Evolutionary conservation across 306 rosid species (phyloP), one percentile per base, ranked within the genome.

Genomic region (Cicer cuneatum): DNA sequence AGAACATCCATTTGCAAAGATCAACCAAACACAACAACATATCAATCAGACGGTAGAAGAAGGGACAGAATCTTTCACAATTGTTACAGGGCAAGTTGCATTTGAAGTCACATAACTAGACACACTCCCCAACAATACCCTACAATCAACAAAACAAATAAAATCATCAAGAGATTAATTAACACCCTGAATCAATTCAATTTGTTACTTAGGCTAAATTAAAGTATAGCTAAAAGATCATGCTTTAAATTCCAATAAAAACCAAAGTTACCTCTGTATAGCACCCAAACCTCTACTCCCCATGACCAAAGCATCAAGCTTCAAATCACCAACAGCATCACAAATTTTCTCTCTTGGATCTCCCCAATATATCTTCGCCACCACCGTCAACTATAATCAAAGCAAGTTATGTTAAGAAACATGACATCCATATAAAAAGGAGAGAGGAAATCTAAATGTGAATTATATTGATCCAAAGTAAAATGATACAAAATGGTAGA

Each of bases 121-220:
- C 58, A 87, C 90, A 73, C 90, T 87, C 69, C 88, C 90, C 82
- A 84, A 69, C 58, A 87, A 68, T 1, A 87, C 88, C 87, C 89
- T 84, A 40, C 65, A 79, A 37, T 15, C 67, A 69, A 53, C 10
- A 73, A 73, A 60, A 16, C 66, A 43, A 42, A 16, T 10, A 58
- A 76, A 35, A 38, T 24, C 63, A 71, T 78, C 46, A 69, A 49
- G 57, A 70, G 29, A 72, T 78, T 42, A 41, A 72, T 72, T 42
- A 40, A 53, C 40, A 47, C 21, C 12, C 37, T 62, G n/a, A 1
- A 38, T 66, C 43, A 9, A n/a, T 71, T 16, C 77, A 83, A 59
- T 37, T 42, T 12, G 7, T 24, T 29, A 29, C 35, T 29, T 29
- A 29, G 35, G 35, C 35, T 29, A 5, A 29, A 29, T 29, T 29